Evolutionary conservation across 805 yeast species (phyloP).

Genomic region (Kuraishia cidri): DNA sequence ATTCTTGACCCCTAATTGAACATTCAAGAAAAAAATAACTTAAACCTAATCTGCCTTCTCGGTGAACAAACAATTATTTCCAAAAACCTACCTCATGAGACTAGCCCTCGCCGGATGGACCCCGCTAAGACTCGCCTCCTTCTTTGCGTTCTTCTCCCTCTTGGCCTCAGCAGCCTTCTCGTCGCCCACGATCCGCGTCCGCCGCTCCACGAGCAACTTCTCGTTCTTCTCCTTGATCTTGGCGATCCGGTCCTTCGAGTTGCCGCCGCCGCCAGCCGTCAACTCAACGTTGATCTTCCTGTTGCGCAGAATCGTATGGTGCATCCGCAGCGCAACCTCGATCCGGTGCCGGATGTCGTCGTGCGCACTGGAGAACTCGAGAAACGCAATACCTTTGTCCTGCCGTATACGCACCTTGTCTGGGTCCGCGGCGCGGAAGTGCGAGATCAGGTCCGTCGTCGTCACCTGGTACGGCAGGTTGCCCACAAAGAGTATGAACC

Average conservation of each 20-base stretch:
- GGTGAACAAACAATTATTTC: background rate
- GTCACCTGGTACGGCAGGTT: conserved; percentile 72
- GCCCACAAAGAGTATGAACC: conserved; percentile 85
- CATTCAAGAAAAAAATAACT: conserved; percentile 1
- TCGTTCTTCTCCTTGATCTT: conserved; percentile 78
- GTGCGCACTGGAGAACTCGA: conserved; percentile 62
- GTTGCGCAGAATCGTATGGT: conserved; percentile 59
- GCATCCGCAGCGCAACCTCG: conserved; percentile 79
- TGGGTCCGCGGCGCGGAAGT: conserved; percentile 70
- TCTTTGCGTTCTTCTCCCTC: conserved; percentile 13
- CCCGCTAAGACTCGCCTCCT: conserved; percentile 15
- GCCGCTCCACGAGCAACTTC: conserved; percentile 63
- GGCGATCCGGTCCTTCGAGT: conserved; percentile 53
- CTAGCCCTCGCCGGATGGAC: conserved; percentile 66
- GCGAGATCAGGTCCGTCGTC: conserved; percentile 52
- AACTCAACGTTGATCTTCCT: conserved; percentile 91
- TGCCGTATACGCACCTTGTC: conserved; percentile 68
- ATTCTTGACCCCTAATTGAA: too few relatives aligned
- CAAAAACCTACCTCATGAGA: conserved; percentile 21
- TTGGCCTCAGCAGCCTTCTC: conserved; percentile 28
- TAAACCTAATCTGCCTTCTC: background rate
- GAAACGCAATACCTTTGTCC: conserved; percentile 87
- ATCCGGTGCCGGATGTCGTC: conserved; percentile 66
- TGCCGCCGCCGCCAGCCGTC: conserved; percentile 98
- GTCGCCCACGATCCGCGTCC: conserved; percentile 40